Base-by-base conservation (phyloP, 331 rosid species). In the Acacia pycnantha region DNA sequence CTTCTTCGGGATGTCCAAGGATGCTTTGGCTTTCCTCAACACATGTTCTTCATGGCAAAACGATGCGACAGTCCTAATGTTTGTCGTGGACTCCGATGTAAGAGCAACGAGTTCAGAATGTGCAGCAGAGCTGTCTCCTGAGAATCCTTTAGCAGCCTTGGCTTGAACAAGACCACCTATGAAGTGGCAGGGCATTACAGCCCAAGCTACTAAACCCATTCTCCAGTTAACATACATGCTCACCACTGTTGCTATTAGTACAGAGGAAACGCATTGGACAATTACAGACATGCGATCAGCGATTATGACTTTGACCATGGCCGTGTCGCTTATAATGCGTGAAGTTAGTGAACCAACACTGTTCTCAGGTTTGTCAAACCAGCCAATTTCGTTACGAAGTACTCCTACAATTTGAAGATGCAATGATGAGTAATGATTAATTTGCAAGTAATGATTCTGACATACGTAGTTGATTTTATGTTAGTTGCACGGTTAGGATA, bases 131-230 rank as follows among this genome's bases (percentile, higher is more conserved):
- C 91, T 80, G 86, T 95, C 94, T 29, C 95, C 95, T n/a, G 93
- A 86, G 83, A 95, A 95, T 62, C 98, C 98, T 84, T 91, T 90
- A 58, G 97, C 97, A 62, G 97, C 91, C 85, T 89, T 95, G 77
- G 94, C 97, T 85, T 95, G 98, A 76, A 95, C 85, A 67, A 95
- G 87, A 76, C 98, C 97, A 33, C 97, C 98, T 79, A 95, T 93
- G 90, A 95, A 91, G 88, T 95, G 98, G 88, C 97, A 95, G 58
- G 98, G 98, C 97, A 93, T 95, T 44, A 95, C 98, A 27, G 97
- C 97, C 97, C 98, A 93, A 68, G 98, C 91, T 76, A 95, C 97
- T 84, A 95, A 85, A 27, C 80, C 85, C 98, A 95, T 93, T 91
- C 98, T 91, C 98, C 97, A 95, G 88, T 88, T 84, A 50, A 89